Evolutionary conservation across 441 rosid species (phyloP), one percentile per base, ranked within the genome.

Genomic region (Cnidoscolus chayamansa): DNA sequence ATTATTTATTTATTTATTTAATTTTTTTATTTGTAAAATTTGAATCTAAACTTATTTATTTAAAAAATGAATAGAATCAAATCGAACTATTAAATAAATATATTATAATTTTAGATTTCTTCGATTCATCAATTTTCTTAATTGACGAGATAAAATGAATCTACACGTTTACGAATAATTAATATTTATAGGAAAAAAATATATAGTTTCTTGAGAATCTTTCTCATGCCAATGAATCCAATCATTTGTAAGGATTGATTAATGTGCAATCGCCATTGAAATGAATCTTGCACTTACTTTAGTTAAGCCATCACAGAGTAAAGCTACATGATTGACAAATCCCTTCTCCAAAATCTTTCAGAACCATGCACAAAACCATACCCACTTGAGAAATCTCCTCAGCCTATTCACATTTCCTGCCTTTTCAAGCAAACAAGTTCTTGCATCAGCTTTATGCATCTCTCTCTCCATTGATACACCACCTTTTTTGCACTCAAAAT

Each of bases 341-440:
- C 58, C 30, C n/a, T 17, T 54, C 31, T 19, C 58, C 20, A 30
- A 76, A 79, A 78, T 77, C 82, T 81, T 82, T 56, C 80, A 72
- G 25, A 72, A 63, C 45, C 45, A 5, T 82, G 40, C 40, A 35
- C 5, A 72, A 74, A 50, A 65, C 68, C 74, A 81, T n/a, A 10
- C 50, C 32, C 75, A 77, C 73, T 76, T 80, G 31, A 74, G 20
- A 20, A 74, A 74, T 78, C 75, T 37, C 63, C 15, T 17, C 1
- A 1, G 10, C 49, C 15, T 75, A 55, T 78, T 10, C 2, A 72
- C 54, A 68, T 79, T 80, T 79, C 67, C 94, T 82, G 81, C 70
- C 35, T 72, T 77, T 81, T 13, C 69, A 85, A 84, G 92, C 90
- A 86, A 88, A 68, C 79, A 74, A 75, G 55, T 30, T 48, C 45